These are phyloP conservation scores for Solanum appendiculatum DNA, from an alignment of 257 asterid genomes.

Conservation along the genomic window DNA sequence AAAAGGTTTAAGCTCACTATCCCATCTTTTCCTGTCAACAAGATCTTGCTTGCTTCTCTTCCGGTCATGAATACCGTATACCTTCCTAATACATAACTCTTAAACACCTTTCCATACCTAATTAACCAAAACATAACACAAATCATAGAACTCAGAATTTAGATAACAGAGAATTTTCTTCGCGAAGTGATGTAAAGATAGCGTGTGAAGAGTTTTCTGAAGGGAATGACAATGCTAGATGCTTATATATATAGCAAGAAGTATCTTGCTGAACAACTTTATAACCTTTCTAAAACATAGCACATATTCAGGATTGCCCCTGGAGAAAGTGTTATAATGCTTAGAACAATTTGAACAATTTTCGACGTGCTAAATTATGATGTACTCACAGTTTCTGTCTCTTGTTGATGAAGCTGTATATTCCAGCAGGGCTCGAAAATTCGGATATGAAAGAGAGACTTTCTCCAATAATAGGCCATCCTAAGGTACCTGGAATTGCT, in stretches of 20 bases:
- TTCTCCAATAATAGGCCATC: conserved; percentile 87
- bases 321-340: neutral
- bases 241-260: neutral
- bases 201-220: neutral
- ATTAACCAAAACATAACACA: neutral
- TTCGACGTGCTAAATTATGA: neutral
- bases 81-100: conserved; percentile 69
- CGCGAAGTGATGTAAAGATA: neutral
- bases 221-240: neutral
- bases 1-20: conserved; percentile 71
- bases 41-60: conserved; percentile 64
- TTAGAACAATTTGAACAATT: neutral
- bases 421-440: conserved; percentile 60
- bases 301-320: too few relatives aligned
- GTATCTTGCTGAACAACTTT: neutral
- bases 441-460: conserved; percentile 56
- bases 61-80: conserved; percentile 73
- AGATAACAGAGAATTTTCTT: neutral
- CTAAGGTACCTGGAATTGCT: conserved; percentile 62
- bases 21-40: conserved; percentile 81
- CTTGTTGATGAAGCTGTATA: conserved; percentile 63
- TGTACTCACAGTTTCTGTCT: conserved; percentile 51
- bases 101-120: conserved; percentile 91
- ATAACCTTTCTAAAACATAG: neutral
- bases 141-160: neutral